Evolutionary conservation across 2,329 filamentous ascomycete genomes (phyloP), one percentile per base, ranked within the genome.

Genomic region (Aspergillus japonicus): DNA sequence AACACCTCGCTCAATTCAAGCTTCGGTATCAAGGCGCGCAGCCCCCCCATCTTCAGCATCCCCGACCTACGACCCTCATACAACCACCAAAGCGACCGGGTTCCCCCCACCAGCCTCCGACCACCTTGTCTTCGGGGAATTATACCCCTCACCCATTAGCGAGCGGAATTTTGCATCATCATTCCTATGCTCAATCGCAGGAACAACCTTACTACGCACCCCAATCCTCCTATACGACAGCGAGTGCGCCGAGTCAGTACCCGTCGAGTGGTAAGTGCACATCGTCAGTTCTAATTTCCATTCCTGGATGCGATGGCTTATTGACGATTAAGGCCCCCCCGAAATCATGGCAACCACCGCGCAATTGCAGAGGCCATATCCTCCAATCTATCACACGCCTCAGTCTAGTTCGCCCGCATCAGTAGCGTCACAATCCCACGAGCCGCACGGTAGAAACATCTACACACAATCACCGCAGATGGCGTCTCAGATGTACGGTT

Each of bases 381-480:
- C 93, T 68, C 91, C 92, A 62, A 96, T 96, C 73, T 97, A 97
- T 75, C 91, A 97, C 77, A 96, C 93, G 19, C 92, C 93, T 57
- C 93, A 97, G 80, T 96, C 93, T 58, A 96, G 94, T 77, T 96
- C 94, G 57, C 94, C 94, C 52, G 91, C 92, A 44, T 96, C 93
- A 54, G 93, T 97, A 69, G 90, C 93, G 64, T 97, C 94, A 35
- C 91, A 92, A 59, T 85, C 87, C 58, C 92, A 96, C 77, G 94
- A 98, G 73, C 91, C 94, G 72, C 91, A 96, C 79, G 83, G 81
- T 59, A 85, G 93, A 68, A 89, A 87, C 69, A 85, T 98, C 73
- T 98, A 97, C 77, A 89, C 87, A 39, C 90, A 93, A 70, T 89
- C 89, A 54, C 87, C 89, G 58, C 91, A 95, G 75, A 86, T 96